phyloP scores from a whole-genome alignment of 2,329 filamentous ascomycete genomes.

The Epichloe amarillans region DNA sequence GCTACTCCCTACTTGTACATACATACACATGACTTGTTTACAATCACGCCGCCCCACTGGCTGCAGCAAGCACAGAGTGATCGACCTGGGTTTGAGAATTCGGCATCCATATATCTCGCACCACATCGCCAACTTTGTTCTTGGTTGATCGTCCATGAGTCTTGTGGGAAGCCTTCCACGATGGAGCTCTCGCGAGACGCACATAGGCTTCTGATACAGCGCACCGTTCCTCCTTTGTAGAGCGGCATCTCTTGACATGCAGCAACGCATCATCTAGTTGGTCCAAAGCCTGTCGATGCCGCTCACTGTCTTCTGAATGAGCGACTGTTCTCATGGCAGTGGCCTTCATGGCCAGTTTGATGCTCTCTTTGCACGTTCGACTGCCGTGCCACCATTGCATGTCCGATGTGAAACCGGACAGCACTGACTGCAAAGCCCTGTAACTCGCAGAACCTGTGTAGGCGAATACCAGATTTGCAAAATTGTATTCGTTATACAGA shows the following conservation, averaged over 20 bases:
- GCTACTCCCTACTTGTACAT: not conserved
- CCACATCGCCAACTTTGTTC: not conserved
- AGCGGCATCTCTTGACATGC: conserved; percentile 13
- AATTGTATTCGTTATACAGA: conserved; percentile 25
- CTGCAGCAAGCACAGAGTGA: not conserved
- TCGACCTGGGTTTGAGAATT: not conserved
- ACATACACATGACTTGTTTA: conserved; percentile 2
- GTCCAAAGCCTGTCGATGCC: conserved; percentile 14
- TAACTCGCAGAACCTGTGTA: conserved; percentile 21
- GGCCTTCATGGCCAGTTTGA: conserved; percentile 25
- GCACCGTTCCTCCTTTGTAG: conserved; percentile 7
- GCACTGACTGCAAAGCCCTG: conserved; percentile 16
- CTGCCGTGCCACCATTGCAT: conserved; percentile 24
- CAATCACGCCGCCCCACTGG: not conserved
- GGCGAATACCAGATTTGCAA: conserved; percentile 22
- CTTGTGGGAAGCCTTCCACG: not conserved
- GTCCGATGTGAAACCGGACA: conserved; percentile 18
- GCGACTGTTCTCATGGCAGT: conserved; percentile 14
- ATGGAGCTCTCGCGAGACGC: conserved; percentile 3
- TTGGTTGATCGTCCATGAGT: not conserved
- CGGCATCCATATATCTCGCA: not conserved
- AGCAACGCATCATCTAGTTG: conserved; percentile 12
- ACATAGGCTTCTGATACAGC: conserved; percentile 12
- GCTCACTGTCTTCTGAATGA: conserved; percentile 1
- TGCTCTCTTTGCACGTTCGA: conserved; percentile 22